phyloP scores from a whole-genome alignment of 208 protist species.

The Herpetomonas tarakana region DNA sequence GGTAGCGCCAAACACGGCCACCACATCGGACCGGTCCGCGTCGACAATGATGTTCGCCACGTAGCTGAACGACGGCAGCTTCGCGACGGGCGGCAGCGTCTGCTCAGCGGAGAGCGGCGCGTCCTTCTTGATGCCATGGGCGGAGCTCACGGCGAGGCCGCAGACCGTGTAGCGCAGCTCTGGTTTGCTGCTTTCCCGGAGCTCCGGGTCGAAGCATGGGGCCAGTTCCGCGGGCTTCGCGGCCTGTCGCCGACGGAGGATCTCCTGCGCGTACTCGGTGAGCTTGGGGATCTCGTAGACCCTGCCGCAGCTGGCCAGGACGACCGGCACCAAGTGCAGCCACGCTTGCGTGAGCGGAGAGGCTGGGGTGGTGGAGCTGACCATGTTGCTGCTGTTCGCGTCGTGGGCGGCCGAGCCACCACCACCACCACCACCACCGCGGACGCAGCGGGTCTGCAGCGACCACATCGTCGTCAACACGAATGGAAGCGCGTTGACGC shows the following conservation, averaged over 20 bases:
- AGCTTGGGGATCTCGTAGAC: constrained; percentile 41
- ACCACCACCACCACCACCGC: no score
- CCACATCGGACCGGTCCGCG: constrained; percentile 35
- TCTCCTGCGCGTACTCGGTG: constrained; percentile 41
- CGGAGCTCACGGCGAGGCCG: constrained; percentile 24
- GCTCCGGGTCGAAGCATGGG: constrained; percentile 32
- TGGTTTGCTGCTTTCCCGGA: constrained; percentile 8
- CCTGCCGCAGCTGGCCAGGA: constrained; percentile 41
- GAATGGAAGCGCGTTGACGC: constrained; percentile 45
- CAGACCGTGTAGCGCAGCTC: constrained; percentile 27
- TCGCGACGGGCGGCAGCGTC: constrained; percentile 33
- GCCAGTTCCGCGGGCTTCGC: constrained; percentile 27
- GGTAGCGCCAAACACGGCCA: constrained; percentile 26
- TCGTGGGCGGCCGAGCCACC: constrained; percentile 1
- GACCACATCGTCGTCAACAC: constrained; percentile 36
- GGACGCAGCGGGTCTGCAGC: constrained; percentile 45
- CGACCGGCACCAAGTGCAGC: constrained; percentile 56
- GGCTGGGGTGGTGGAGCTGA: constrained; percentile 14
- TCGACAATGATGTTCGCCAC: constrained; percentile 54
- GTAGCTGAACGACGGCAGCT: constrained; percentile 44
- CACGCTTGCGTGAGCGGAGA: constrained; percentile 52
- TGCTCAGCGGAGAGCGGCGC: constrained; percentile 18
- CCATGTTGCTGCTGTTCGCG: constrained; percentile 7
- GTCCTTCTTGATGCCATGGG: constrained; percentile 16
- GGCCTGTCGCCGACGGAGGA: constrained; percentile 35